Evolutionary conservation across 2,329 filamentous ascomycete species (phyloP), one percentile per base, ranked within the genome.

Genomic region (Apiospora rasikravindrae): DNA sequence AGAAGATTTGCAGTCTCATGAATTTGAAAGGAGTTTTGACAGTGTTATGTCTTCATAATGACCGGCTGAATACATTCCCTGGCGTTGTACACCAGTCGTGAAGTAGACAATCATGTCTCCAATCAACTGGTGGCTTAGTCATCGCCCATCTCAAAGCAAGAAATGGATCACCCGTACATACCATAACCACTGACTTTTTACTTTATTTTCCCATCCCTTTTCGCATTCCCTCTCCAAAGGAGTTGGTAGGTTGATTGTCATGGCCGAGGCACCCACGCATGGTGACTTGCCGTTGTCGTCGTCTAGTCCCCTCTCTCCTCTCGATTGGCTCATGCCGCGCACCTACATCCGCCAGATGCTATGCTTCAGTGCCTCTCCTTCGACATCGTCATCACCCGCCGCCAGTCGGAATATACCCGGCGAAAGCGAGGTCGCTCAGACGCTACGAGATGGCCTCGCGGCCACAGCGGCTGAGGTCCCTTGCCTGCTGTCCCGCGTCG

Each of bases 261-360:
- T 51, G 49, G 49, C n/a, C 1, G n/a, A 10, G 10, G 22, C 49
- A 14, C 8, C 11, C 11, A 26, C 49, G 49, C 6, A 51, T 10
- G 49, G 26, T 14, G n/a, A 51, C n/a, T 26, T 14, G 22, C 2
- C 22, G 47, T 8, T 22, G 61, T 4, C 37, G 40, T 26, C n/a
- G 14, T 16, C 29, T 8, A 26, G 16, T 10, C n/a, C 67, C 11
- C 67, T 72, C 5, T 73, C 78, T n/a, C 74, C 78, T 10, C 71
- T 81, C 22, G 78, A 81, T 37, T 74, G 69, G 57, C 72, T 80
- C 33, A 79, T 81, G 78, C 79, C 79, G 51, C 74, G 74, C 26
- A 71, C 71, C 44, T 80, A 80, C 69, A 70, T 80, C 22, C 75
- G 76, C 26, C 78, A 80, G 66, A 75, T 79, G 19, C 71, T 76